Percentiles rank a stretch among this genome's conserved stretches.
phyloP scores from a whole-genome alignment of 371 early-diverging fungal species.

The Fennellomyces sp. region DNA sequence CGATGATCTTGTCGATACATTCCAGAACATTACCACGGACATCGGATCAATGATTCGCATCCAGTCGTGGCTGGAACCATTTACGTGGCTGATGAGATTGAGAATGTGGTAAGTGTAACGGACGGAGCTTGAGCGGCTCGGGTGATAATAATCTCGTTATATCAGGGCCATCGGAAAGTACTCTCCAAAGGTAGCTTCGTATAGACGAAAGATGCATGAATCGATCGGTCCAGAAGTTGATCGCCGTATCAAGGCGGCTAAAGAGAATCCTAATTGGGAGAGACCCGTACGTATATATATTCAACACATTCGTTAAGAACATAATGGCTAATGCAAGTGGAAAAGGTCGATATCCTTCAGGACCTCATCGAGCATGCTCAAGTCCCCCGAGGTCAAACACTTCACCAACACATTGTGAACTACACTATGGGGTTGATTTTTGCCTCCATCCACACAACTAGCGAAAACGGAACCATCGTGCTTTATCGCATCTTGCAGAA shows the following conservation, averaged over 20 bases:
- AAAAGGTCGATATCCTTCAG: background rate
- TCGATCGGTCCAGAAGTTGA: constrained; percentile 9
- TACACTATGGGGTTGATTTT: constrained; percentile 32
- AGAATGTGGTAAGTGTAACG: constrained; percentile 19
- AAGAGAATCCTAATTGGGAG: constrained; percentile 8
- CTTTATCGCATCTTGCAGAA: constrained; percentile 44
- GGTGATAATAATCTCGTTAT: background rate
- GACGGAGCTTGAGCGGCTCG: background rate
- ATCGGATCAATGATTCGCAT: constrained; percentile 16
- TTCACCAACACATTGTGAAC: constrained; percentile 2
- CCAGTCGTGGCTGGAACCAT: constrained; percentile 17
- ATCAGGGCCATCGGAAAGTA: constrained; percentile 12
- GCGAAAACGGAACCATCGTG: constrained; percentile 35
- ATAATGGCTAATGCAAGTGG: too few relatives aligned
- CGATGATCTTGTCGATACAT: constrained; percentile 14
- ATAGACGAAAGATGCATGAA: background rate
- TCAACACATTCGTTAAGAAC: too few relatives aligned
- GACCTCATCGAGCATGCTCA: too few relatives aligned
- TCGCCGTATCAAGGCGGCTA: background rate
- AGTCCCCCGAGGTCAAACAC: too few relatives aligned
- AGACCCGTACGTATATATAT: constrained; percentile 11
- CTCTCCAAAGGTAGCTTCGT: background rate
- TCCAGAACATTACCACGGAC: constrained; percentile 24
- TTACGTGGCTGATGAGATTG: constrained; percentile 1
- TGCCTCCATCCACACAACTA: constrained; percentile 45